phyloP scores from a whole-genome alignment of 352 stramenopile species.

The Pythium coloratum region DNA sequence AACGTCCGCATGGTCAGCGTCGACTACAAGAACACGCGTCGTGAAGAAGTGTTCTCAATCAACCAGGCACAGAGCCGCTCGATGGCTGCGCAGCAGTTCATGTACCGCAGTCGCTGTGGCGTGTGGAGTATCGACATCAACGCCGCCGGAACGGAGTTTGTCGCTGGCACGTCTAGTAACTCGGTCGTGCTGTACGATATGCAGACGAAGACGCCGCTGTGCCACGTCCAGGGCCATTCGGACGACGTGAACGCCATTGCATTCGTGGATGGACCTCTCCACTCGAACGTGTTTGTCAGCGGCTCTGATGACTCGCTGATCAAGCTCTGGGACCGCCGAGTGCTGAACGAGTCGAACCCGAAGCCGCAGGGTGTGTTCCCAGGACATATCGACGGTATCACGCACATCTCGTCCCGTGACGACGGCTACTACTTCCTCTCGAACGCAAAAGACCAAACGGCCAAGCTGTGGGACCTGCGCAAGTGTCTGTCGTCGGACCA shows the following conservation, averaged over 20 bases:
- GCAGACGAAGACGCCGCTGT: slow-evolving; percentile 61
- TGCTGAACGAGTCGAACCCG: slow-evolving; percentile 71
- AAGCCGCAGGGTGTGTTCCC: slow-evolving; percentile 80
- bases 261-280: slow-evolving; percentile 77
- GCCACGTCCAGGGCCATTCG: slow-evolving; percentile 67
- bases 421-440: slow-evolving; percentile 89
- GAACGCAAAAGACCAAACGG: slow-evolving; percentile 86
- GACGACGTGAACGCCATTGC: slow-evolving; percentile 85
- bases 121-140: slow-evolving; percentile 85
- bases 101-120: slow-evolving; percentile 52
- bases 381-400: slow-evolving; percentile 81
- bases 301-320: slow-evolving; percentile 83
- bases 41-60: slow-evolving; percentile 55
- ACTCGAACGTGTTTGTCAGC: slow-evolving; percentile 85
- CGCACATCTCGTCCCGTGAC: slow-evolving; percentile 77
- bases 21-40: slow-evolving; percentile 51
- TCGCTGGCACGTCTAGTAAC: slow-evolving; percentile 73
- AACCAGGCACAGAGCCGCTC: slow-evolving; percentile 1
- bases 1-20: slow-evolving; percentile 81
- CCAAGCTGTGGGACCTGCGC: slow-evolving; percentile 83
- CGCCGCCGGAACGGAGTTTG: slow-evolving; percentile 73
- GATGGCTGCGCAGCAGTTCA: neutral
- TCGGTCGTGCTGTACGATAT: slow-evolving; percentile 84
- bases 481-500: slow-evolving; percentile 65
- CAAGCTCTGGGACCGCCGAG: slow-evolving; percentile 85